These are phyloP conservation scores for Pleurotus ostreatus DNA, from an alignment of 768 basidiomycete species.

Conservation along the genomic window DNA sequence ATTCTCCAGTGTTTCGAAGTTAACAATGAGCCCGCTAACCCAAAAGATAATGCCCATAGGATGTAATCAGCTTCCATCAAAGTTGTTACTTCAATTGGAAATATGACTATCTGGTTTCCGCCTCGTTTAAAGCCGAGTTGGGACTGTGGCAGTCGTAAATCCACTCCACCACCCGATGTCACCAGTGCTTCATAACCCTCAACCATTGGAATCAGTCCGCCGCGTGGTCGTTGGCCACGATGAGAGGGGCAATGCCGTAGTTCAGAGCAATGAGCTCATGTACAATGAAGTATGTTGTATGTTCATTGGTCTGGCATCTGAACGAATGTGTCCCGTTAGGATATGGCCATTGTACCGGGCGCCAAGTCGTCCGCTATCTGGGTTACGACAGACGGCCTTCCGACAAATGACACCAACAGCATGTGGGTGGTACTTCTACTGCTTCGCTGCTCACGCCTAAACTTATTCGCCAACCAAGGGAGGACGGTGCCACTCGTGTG, in stretches of 20 bases:
- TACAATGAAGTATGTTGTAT: conserved; percentile 23
- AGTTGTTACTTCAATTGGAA: conserved; percentile 2
- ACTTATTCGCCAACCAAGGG: conserved; percentile 19
- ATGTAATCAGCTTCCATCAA: conserved; percentile 1
- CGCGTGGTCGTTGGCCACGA: conserved; percentile 52
- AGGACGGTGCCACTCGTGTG: conserved; percentile 44
- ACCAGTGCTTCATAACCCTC: conserved; percentile 5
- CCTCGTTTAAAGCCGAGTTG: not conserved
- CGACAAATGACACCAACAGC: conserved; percentile 52
- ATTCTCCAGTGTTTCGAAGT: not conserved
- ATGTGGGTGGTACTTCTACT: conserved; percentile 21
- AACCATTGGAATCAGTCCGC: conserved; percentile 33
- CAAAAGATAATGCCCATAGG: not conserved
- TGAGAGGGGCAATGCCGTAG: conserved; percentile 33
- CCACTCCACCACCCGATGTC: not conserved
- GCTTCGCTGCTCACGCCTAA: not conserved
- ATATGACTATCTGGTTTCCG: not conserved
- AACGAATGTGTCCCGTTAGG: conserved; percentile 16
- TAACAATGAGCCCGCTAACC: not conserved
- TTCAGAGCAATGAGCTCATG: conserved; percentile 31
- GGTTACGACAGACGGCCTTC: conserved; percentile 44
- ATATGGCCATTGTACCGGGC: conserved; percentile 30
- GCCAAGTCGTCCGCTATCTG: conserved; percentile 38
- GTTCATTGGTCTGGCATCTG: not conserved
- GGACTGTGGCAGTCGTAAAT: not conserved